Evolutionary conservation across 2,329 filamentous ascomycete genomes (phyloP).

Genomic region (Colletotrichum liaoningense): DNA sequence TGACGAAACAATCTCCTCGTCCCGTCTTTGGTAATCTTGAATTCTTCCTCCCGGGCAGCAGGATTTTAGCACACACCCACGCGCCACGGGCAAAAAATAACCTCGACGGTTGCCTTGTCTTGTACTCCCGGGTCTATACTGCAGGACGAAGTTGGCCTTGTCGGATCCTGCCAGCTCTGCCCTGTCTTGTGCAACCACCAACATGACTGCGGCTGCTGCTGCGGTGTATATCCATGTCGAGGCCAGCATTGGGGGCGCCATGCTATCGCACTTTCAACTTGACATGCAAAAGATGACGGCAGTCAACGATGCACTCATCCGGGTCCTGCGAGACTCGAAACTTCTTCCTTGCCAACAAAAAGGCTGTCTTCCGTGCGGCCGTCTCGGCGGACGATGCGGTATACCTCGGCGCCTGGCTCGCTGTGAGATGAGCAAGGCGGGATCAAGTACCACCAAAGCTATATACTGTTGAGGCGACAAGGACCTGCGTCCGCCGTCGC

Average conservation of each 20-base stretch:
- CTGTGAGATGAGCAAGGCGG: too few relatives aligned
- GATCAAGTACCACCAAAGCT: neutral
- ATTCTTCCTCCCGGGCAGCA: neutral
- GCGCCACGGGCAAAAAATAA: slow-evolving; percentile 20
- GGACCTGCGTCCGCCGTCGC: neutral
- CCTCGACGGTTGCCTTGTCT: slow-evolving; percentile 1
- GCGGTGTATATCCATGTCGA: neutral
- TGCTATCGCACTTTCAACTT: neutral
- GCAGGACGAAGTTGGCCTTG: neutral
- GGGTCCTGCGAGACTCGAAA: neutral
- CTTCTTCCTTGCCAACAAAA: neutral
- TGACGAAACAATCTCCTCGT: neutral
- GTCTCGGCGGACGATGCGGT: neutral
- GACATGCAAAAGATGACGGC: neutral
- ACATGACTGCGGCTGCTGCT: slow-evolving; percentile 14
- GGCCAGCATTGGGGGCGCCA: neutral
- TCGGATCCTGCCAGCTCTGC: slow-evolving; percentile 10
- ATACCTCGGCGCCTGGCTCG: neutral
- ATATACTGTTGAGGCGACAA: neutral
- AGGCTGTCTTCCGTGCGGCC: neutral
- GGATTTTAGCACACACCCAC: neutral
- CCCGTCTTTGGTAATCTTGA: neutral
- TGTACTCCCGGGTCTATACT: neutral
- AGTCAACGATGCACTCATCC: neutral
- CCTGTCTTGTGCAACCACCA: slow-evolving; percentile 17